A percentile compares a stretch with the other conserved stretches of the same genome.
phyloP scores from a whole-genome alignment of 108 stramenopile genomes.

The Discostella pseudostelligera region DNA sequence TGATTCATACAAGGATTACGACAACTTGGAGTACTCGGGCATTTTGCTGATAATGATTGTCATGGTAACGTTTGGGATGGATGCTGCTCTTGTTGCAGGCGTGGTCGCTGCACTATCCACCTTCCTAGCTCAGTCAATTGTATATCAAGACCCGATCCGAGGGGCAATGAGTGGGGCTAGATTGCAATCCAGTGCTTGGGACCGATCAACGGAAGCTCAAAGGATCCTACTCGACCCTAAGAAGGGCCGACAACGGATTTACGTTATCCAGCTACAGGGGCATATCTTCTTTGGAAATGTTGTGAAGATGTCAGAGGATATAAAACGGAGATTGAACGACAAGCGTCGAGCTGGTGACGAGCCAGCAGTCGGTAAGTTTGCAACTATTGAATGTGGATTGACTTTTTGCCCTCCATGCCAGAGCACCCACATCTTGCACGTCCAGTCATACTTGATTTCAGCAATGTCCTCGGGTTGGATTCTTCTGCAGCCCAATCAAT shows the following conservation, averaged over 20 bases:
- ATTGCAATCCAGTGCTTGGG: constrained; percentile 54
- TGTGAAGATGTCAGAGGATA: constrained; percentile 53
- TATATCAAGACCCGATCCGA: constrained; percentile 60
- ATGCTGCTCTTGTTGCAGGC: constrained; percentile 66
- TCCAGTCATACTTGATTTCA: constrained; percentile 62
- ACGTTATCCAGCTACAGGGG: constrained; percentile 66
- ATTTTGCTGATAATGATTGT: constrained; percentile 70
- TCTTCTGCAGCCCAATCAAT: constrained; percentile 70
- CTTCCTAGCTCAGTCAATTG: constrained; percentile 58
- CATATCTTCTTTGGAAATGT: constrained; percentile 74
- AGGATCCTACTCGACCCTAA: constrained; percentile 49
- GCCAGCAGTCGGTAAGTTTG: constrained; percentile 26
- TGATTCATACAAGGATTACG: constrained; percentile 33
- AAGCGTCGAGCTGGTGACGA: constrained; percentile 17
- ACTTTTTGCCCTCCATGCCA: too few species aligned
- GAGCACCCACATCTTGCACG: too few species aligned
- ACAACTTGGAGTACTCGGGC: constrained; percentile 52
- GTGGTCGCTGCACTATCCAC: constrained; percentile 57
- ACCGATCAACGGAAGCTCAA: constrained; percentile 42
- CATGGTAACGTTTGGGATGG: constrained; percentile 75
- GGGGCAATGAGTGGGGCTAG: constrained; percentile 69
- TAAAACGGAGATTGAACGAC: constrained; percentile 40
- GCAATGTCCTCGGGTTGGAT: constrained; percentile 67
- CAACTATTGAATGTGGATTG: too few species aligned
- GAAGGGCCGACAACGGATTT: constrained; percentile 52